Base-by-base conservation (phyloP, 2,329 filamentous ascomycete genomes). In the Aphanoascus verrucosus region DNA sequence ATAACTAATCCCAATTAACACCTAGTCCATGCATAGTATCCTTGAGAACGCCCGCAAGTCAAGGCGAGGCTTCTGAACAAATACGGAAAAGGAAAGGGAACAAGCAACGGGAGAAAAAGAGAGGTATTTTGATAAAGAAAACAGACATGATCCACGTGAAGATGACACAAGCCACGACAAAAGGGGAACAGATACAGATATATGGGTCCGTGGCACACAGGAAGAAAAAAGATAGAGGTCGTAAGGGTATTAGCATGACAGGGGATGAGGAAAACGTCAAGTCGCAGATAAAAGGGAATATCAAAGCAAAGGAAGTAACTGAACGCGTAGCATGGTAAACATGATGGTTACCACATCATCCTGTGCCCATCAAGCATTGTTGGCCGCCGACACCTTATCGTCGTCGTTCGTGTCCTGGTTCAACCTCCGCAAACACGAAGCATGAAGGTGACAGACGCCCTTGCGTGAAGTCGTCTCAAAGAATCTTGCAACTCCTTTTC, bases 401-500 rank as follows among this genome's bases (percentile, higher is more conserved):
- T 20, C 49, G 23, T 44, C 28, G 38, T 35, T 49, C 28, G 34
- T 7, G n/a, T 37, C 11, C 37, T 6, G 12, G 43, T 23, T 28
- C 23, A 31, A 15, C 31, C 15, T 28, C 49, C 37, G 34, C 23
- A 20, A n/a, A 40, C 40, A 52, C 35, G 37, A 52, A 23, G 23
- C 14, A 41, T 15, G 12, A 1, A 2, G 11, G 8, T 38, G 17
- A 2, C 23, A 2, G 40, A 19, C 15, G 38, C 45, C 42, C 38
- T 53, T 34, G 17, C n/a, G 20, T 8, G 12, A 12, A 28, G 19
- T n/a, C 42, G 35, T 17, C 38, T 80, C 76, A 94, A 66, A 94
- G 77, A 69, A 91, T 81, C 68, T 79, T 81, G 77, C 88, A 94
- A 70, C 79, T 86, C 74, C 84, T 83, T 80, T 86, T 89, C 82